Evolutionary conservation across 1,284 basidiomycete genomes (phyloP).

Genomic region (Cutaneotrichosporon cavernicola): DNA sequence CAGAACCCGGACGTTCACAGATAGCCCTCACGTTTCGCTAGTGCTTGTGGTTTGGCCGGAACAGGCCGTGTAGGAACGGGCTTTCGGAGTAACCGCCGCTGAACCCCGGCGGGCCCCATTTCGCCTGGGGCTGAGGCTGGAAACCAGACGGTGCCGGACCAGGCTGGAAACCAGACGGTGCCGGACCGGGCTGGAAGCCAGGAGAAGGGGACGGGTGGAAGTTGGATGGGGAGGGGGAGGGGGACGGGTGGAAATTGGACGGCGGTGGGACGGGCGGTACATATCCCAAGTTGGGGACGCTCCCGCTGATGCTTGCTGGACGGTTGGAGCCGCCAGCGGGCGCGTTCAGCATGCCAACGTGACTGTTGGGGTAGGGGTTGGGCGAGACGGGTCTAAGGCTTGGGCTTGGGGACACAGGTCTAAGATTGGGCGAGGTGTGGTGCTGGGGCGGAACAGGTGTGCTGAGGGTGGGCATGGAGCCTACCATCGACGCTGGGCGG

Average conservation of each 20-base stretch:
- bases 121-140: not conserved
- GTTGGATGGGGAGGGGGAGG: not conserved
- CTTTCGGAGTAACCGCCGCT: constrained; percentile 8
- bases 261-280: not conserved
- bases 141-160: not conserved
- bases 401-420: not conserved
- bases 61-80: not conserved
- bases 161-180: not conserved
- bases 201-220: not conserved
- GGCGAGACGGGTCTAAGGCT: constrained; percentile 3
- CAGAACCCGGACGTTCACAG: not conserved
- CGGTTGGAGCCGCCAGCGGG: not conserved
- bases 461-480: not conserved
- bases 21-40: not conserved
- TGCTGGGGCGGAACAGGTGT: not conserved
- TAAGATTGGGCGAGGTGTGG: not conserved
- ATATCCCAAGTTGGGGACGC: not conserved
- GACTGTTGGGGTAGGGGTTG: not conserved
- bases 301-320: not conserved
- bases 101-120: constrained; percentile 1
- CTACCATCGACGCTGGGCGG: constrained; percentile 5
- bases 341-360: not conserved
- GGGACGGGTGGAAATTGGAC: not conserved
- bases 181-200: no score
- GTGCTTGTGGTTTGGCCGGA: not conserved